Evolutionary conservation across 2,329 filamentous ascomycete genomes (phyloP).

Genomic region (Hortaea werneckii): DNA sequence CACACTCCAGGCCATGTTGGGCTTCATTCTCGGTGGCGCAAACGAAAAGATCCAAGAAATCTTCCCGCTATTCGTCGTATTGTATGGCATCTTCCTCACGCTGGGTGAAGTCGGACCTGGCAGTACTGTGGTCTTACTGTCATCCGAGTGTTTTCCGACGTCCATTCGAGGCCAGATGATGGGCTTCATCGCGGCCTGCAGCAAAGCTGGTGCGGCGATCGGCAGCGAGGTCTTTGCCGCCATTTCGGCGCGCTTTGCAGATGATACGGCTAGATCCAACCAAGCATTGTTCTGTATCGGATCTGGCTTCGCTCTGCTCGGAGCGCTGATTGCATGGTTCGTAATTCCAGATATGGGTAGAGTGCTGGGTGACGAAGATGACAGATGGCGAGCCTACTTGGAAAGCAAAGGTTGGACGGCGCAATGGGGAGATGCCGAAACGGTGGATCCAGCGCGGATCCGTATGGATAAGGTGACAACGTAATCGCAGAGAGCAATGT

Average conservation of each 20-base stretch:
- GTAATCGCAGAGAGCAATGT: too few species aligned
- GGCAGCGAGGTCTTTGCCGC: conserved; percentile 36
- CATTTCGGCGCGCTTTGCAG: conserved; percentile 7
- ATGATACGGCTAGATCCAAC: too few species aligned
- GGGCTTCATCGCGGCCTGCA: conserved; percentile 42
- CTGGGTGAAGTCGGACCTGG: conserved; percentile 43
- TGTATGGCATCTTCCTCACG: conserved; percentile 44
- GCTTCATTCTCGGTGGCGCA: conserved; percentile 41
- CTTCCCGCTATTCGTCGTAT: conserved; percentile 41
- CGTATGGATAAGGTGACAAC: too few species aligned
- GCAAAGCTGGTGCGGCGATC: conserved; percentile 43
- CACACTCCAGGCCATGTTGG: conserved; percentile 37
- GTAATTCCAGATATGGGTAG: too few species aligned
- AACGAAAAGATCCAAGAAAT: conserved; percentile 35
- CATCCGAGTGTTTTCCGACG: conserved; percentile 43
- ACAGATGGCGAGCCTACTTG: too few species aligned
- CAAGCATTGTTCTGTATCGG: too few species aligned
- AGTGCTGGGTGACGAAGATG: too few species aligned
- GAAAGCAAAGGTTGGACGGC: too few species aligned
- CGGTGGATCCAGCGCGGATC: too few species aligned
- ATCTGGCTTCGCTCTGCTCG: too few species aligned
- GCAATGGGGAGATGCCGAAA: too few species aligned
- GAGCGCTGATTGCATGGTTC: too few species aligned
- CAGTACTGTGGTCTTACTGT: conserved; percentile 41
- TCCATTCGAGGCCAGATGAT: conserved; percentile 44